phyloP scores from a whole-genome alignment of 164 flowering plant genomes.

The Macadamia integrifolia region DNA sequence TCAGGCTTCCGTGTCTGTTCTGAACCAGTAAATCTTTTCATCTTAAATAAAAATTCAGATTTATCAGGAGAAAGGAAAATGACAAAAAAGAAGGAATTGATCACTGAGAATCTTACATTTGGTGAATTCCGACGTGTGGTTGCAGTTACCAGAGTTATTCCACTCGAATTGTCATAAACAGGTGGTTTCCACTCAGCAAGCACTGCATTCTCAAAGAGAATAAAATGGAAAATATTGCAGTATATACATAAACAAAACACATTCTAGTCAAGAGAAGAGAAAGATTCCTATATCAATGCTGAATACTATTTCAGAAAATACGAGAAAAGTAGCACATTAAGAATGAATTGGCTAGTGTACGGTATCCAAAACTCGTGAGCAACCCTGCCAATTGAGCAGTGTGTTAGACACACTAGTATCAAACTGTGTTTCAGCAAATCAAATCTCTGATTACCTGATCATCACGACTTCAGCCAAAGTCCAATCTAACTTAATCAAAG shows the following conservation, averaged over 20 bases:
- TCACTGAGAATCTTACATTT: conserved; percentile 49
- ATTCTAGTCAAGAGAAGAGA: background rate
- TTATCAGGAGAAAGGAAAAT: too few species aligned
- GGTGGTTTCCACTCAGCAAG: conserved; percentile 99
- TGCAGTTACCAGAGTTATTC: conserved; percentile 86
- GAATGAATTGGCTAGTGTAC: too few species aligned
- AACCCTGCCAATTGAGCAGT: too few species aligned
- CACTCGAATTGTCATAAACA: conserved; percentile 73
- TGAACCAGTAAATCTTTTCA: too few species aligned
- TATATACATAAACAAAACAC: conserved; percentile 1
- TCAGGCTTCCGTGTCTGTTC: too few species aligned
- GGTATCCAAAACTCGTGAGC: too few species aligned
- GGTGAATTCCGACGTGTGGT: conserved; percentile 97
- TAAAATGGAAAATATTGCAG: background rate
- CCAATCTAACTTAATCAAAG: background rate
- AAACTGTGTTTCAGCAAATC: background rate
- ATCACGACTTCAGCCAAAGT: background rate
- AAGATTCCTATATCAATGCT: too few species aligned
- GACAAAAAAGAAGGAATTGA: too few species aligned
- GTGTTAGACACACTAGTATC: too few species aligned
- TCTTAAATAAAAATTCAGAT: too few species aligned
- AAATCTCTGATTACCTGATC: background rate
- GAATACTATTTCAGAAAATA: background rate
- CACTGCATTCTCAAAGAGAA: conserved; percentile 39
- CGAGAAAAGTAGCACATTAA: background rate